Evolutionary conservation across 78 protist species (phyloP).

Genomic region (Tieghemostelium lacteum): DNA sequence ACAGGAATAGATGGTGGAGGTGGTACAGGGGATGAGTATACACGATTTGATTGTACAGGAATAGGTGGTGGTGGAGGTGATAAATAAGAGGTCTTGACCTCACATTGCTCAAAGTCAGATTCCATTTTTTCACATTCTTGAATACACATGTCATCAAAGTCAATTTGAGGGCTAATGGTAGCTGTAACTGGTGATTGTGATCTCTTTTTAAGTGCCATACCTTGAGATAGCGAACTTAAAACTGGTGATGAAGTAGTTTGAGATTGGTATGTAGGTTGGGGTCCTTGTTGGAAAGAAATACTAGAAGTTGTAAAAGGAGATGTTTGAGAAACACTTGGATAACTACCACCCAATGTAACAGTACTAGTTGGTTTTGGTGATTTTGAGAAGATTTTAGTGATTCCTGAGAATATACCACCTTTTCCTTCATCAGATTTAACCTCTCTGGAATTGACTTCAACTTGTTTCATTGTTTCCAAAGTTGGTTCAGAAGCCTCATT

Average conservation of each 20-base stretch:
- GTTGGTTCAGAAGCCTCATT: slow-evolving; percentile 12
- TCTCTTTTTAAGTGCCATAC: not conserved
- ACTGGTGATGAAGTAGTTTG: not conserved
- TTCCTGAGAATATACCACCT: too few relatives aligned
- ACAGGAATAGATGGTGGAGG: not conserved
- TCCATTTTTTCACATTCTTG: not conserved
- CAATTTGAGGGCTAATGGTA: not conserved
- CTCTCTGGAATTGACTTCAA: too few relatives aligned
- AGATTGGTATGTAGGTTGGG: too few relatives aligned
- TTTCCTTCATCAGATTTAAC: too few relatives aligned
- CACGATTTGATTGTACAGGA: not conserved
- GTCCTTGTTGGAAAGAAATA: not conserved
- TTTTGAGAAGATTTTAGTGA: too few relatives aligned
- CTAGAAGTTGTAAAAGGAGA: not conserved
- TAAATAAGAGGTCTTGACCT: not conserved
- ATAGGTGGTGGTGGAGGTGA: not conserved
- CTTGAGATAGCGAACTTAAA: not conserved
- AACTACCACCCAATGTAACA: too few relatives aligned
- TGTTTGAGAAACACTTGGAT: too few relatives aligned
- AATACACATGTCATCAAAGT: not conserved
- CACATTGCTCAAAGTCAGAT: not conserved
- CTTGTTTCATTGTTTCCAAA: slow-evolving; percentile 26
- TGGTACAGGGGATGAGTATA: not conserved
- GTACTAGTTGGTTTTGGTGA: too few relatives aligned
- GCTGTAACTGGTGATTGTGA: too few relatives aligned